These are phyloP conservation scores for Podila clonocystis DNA, from an alignment of 192 early-diverging fungal genomes.

Conservation along the genomic window DNA sequence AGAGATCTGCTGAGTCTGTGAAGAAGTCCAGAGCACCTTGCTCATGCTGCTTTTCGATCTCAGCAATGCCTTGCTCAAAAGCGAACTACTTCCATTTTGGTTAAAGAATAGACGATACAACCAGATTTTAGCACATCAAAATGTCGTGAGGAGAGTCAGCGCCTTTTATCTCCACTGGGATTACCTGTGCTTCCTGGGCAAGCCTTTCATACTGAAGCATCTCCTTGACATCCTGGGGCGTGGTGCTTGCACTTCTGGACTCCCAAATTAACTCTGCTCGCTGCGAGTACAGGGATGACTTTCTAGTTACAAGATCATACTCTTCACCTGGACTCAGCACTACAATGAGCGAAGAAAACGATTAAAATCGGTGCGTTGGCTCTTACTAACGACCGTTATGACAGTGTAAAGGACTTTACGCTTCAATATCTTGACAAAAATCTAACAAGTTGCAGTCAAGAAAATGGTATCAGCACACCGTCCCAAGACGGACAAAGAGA, in stretches of 20 bases:
- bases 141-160: background rate
- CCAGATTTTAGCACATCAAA: background rate
- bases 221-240: constrained; percentile 31
- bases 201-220: constrained; percentile 31
- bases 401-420: constrained; percentile 5
- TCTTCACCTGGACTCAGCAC: constrained; percentile 34
- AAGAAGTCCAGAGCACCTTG: constrained; percentile 63
- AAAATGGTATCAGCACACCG: background rate
- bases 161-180: background rate
- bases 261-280: constrained; percentile 44
- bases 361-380: background rate
- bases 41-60: constrained; percentile 47
- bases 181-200: constrained; percentile 46
- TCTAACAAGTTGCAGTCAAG: background rate
- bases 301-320: constrained; percentile 20
- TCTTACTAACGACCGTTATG: background rate
- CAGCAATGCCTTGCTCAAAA: constrained; percentile 33
- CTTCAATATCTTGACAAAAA: constrained; percentile 33
- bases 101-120: background rate
- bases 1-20: constrained; percentile 58
- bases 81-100: constrained; percentile 23
- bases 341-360: constrained; percentile 2
- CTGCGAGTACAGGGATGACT: constrained; percentile 22
- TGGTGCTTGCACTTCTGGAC: constrained; percentile 32
- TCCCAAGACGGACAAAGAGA: background rate